These are phyloP conservation scores for Agaricus blazei DNA, from an alignment of 768 basidiomycete genomes.

Conservation along the genomic window DNA sequence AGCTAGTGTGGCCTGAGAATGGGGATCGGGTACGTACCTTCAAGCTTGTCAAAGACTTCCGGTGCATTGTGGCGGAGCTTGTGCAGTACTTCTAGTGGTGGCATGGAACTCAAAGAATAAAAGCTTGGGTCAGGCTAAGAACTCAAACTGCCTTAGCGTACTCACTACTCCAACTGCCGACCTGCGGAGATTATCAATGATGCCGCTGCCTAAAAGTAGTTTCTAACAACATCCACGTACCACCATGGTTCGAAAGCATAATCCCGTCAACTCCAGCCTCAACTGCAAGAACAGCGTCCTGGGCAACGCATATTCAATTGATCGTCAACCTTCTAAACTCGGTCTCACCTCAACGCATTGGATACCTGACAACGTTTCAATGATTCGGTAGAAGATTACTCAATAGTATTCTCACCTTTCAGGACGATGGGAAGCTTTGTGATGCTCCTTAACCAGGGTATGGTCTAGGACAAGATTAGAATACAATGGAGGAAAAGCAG, in stretches of 20 bases:
- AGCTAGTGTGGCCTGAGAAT: conserved; percentile 8
- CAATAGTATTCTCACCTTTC: conserved; percentile 45
- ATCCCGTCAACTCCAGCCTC: conserved; percentile 86
- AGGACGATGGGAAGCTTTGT: conserved; percentile 70
- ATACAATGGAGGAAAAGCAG: neutral
- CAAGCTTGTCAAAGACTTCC: conserved; percentile 65
- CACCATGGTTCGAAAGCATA: conserved; percentile 89
- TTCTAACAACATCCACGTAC: conserved; percentile 27
- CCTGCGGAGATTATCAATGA: conserved; percentile 30
- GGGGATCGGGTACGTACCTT: conserved; percentile 38
- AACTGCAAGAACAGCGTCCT: conserved; percentile 84
- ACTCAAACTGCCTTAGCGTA: neutral
- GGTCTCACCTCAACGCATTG: conserved; percentile 60
- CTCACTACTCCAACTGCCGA: conserved; percentile 79
- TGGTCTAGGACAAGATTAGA: conserved; percentile 39
- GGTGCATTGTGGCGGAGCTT: conserved; percentile 68
- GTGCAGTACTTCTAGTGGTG: conserved; percentile 76
- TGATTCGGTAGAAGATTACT: neutral
- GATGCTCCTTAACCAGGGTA: conserved; percentile 70
- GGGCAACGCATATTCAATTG: conserved; percentile 12
- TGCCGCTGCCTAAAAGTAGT: neutral
- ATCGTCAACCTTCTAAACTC: neutral
- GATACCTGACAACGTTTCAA: conserved; percentile 40
- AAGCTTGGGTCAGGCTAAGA: conserved; percentile 14
- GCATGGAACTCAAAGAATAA: conserved; percentile 50